These are phyloP conservation scores for Teunomyces lycoperdinae DNA, from an alignment of 805 yeast genomes.

Conservation along the genomic window DNA sequence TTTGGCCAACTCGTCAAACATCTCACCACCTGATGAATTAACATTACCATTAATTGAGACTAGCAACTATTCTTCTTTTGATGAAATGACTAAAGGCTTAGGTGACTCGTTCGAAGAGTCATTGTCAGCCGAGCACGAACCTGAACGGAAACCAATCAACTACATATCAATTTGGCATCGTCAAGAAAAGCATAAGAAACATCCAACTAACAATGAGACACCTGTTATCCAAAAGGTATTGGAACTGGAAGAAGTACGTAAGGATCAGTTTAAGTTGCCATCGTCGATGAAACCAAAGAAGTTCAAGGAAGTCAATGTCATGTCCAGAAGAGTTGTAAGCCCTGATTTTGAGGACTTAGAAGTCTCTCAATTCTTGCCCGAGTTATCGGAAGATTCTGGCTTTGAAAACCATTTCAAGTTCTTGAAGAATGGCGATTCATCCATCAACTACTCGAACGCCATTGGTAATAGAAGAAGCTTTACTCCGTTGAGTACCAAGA, in stretches of 20 bases:
- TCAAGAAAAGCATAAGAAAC: conserved; percentile 25
- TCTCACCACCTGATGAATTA: conserved; percentile 27
- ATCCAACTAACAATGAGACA: not conserved
- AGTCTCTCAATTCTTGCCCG: conserved; percentile 44
- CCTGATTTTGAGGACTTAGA: conserved; percentile 42
- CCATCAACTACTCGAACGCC: conserved; percentile 13
- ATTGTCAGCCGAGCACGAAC: conserved; percentile 41
- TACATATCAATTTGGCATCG: conserved; percentile 44
- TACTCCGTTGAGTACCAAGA: conserved; percentile 27
- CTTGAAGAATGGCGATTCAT: conserved; percentile 19
- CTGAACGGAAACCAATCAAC: conserved; percentile 23
- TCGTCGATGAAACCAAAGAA: conserved; percentile 24
- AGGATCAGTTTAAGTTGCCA: conserved; percentile 18
- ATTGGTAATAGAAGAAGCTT: conserved; percentile 19
- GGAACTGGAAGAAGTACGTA: not conserved
- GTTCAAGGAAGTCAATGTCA: conserved; percentile 41
- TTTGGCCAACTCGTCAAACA: conserved; percentile 44
- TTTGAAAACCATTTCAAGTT: conserved; percentile 43
- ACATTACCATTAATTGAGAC: conserved; percentile 42
- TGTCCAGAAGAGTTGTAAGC: conserved; percentile 41
- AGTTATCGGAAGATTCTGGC: conserved; percentile 47
- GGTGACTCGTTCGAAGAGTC: conserved; percentile 34
- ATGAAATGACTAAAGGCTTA: conserved; percentile 33
- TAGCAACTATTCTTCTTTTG: conserved; percentile 38
- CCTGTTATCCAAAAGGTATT: not conserved